Conservation (phyloP, 1,139 yeast species). For the Debaryomyces nepalensis region DNA sequence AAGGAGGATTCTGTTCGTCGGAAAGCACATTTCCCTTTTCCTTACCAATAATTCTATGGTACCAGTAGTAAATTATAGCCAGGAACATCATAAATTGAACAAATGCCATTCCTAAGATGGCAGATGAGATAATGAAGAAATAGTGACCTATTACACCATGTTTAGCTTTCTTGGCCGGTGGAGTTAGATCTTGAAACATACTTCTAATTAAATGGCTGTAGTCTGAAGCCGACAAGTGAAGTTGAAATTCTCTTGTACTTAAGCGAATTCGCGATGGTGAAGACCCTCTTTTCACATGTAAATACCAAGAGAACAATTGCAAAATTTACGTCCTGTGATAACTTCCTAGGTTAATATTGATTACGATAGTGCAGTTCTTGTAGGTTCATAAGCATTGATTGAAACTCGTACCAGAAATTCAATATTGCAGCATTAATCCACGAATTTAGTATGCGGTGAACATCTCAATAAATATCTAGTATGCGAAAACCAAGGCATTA, state of each 20-base stretch:
- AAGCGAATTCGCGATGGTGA: conserved; percentile 5
- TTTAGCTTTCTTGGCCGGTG: conserved; percentile 22
- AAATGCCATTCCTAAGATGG: conserved; percentile 35
- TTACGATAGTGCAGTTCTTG: no score
- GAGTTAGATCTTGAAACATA: conserved; percentile 28
- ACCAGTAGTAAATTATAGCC: conserved; percentile 34
- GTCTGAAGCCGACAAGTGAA: background rate
- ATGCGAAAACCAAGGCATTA: no score
- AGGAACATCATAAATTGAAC: conserved; percentile 28
- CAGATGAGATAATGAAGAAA: conserved; percentile 31
- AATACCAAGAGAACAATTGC: no score
- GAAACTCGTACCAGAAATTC: no score
- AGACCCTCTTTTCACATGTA: no score
- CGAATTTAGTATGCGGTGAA: no score
- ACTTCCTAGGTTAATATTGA: no score
- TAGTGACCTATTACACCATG: conserved; percentile 25
- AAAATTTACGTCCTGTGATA: no score
- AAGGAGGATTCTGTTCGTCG: conserved; percentile 27
- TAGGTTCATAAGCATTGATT: no score
- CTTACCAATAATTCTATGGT: conserved; percentile 29
- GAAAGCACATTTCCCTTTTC: conserved; percentile 25
- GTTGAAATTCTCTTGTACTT: no score
- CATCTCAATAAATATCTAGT: no score
- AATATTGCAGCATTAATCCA: no score
- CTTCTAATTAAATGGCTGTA: background rate